These are phyloP conservation scores for Teratosphaeriaceae sp. DNA, from an alignment of 2,329 filamentous ascomycete genomes.

Conservation along the genomic window DNA sequence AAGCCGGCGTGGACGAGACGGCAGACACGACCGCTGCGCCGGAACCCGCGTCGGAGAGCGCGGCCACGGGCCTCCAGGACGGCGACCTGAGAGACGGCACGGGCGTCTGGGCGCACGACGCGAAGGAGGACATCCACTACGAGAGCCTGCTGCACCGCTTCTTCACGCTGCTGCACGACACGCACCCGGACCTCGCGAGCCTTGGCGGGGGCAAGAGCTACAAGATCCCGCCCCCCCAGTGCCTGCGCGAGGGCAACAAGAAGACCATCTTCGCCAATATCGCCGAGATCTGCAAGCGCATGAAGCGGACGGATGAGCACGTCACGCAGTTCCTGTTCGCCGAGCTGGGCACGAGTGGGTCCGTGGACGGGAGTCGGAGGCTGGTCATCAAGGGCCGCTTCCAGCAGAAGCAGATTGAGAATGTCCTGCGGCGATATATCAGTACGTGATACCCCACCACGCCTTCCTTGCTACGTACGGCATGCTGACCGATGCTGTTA, in stretches of 20 bases:
- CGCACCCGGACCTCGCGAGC: conserved; percentile 92
- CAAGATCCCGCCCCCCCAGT: conserved; percentile 98
- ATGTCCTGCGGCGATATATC: conserved; percentile 91
- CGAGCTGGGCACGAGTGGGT: conserved; percentile 94
- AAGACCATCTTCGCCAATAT: conserved; percentile 99
- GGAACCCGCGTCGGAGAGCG: conserved; percentile 43
- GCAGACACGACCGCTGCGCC: conserved; percentile 46
- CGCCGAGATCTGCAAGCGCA: conserved; percentile 95
- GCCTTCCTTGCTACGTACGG: neutral
- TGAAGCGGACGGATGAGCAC: conserved; percentile 96
- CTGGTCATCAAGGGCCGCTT: conserved; percentile 99
- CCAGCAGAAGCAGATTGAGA: conserved; percentile 99
- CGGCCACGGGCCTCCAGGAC: conserved; percentile 38
- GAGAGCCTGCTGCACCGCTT: conserved; percentile 81
- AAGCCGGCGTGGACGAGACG: conserved; percentile 48
- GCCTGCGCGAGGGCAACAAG: conserved; percentile 99
- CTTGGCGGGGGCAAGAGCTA: conserved; percentile 74
- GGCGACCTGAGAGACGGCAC: conserved; percentile 84
- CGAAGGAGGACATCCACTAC: conserved; percentile 73
- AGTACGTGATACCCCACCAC: conserved; percentile 48
- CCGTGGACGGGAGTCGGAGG: conserved; percentile 84
- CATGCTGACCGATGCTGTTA: conserved; percentile 32
- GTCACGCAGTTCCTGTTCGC: conserved; percentile 94
- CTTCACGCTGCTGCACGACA: conserved; percentile 88
- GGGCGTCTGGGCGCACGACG: conserved; percentile 82